Conservation (phyloP, 2,329 filamentous ascomycete species). For the Sclerotinia subarctica region DNA sequence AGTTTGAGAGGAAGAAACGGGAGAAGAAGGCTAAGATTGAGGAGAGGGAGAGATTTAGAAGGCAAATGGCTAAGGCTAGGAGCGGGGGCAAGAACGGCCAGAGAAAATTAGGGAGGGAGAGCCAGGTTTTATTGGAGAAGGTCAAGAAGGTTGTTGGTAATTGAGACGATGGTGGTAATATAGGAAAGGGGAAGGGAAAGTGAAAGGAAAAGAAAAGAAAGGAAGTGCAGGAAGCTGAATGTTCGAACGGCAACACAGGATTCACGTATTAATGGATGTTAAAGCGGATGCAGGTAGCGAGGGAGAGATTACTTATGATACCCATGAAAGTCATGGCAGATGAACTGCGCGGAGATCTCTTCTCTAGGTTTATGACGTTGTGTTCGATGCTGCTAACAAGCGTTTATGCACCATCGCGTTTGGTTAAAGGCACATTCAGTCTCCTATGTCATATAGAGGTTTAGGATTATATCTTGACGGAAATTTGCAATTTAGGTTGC, state of each 20-base stretch:
- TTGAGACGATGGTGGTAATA: slow-evolving; percentile 22
- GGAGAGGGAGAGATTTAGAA: slow-evolving; percentile 50
- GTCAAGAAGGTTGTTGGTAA: slow-evolving; percentile 49
- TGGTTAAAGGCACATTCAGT: neutral
- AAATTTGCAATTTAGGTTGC: neutral
- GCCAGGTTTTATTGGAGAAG: slow-evolving; percentile 61
- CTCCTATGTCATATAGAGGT: neutral
- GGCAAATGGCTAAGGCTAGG: slow-evolving; percentile 48
- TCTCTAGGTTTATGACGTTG: slow-evolving; percentile 1
- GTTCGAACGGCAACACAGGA: neutral
- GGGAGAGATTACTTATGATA: slow-evolving; percentile 14
- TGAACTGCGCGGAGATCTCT: neutral
- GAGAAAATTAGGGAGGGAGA: slow-evolving; percentile 66
- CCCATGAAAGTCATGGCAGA: slow-evolving; percentile 18
- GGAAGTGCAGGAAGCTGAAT: no score
- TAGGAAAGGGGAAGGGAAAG: no score
- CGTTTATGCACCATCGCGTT: neutral
- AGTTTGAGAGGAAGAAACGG: slow-evolving; percentile 52
- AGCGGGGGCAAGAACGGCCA: slow-evolving; percentile 62
- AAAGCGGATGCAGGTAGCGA: neutral
- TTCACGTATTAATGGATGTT: neutral
- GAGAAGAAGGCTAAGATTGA: slow-evolving; percentile 57
- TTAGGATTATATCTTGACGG: neutral
- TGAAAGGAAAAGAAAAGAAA: neutral
- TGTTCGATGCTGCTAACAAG: slow-evolving; percentile 8